phyloP scores from a whole-genome alignment of 768 basidiomycete species.

The Albatrellus ellisii region DNA sequence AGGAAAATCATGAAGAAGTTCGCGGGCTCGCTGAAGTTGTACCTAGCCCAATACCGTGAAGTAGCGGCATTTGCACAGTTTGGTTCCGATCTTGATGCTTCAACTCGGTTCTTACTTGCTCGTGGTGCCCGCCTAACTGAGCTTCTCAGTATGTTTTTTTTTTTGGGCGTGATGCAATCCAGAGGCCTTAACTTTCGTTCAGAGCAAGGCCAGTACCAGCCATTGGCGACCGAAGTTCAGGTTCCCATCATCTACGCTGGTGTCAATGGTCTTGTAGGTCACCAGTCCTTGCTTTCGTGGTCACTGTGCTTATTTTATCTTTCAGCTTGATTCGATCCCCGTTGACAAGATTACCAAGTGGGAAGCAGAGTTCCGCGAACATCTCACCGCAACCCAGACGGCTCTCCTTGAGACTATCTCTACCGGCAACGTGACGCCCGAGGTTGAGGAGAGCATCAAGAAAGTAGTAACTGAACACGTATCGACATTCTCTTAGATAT shows the following conservation, averaged over 20 bases:
- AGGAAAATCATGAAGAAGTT: constrained; percentile 99
- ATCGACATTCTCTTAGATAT: constrained; percentile 47
- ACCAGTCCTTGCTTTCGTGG: not conserved
- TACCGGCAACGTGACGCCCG: constrained; percentile 72
- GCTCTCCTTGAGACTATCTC: constrained; percentile 77
- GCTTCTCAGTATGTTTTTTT: constrained; percentile 38
- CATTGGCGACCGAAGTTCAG: constrained; percentile 88
- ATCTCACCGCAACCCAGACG: constrained; percentile 63
- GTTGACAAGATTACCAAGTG: constrained; percentile 90
- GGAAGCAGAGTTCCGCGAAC: constrained; percentile 86
- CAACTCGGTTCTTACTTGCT: constrained; percentile 94
- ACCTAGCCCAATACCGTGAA: constrained; percentile 99
- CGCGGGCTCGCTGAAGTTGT: constrained; percentile 97
- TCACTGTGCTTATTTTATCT: not conserved
- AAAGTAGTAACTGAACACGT: constrained; percentile 87
- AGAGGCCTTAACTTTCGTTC: not conserved
- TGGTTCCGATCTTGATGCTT: constrained; percentile 99
- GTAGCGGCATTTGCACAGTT: constrained; percentile 99
- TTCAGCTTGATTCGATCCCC: constrained; percentile 83
- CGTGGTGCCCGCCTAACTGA: constrained; percentile 99
- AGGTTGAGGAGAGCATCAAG: constrained; percentile 91
- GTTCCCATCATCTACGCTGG: constrained; percentile 99
- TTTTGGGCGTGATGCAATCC: not conserved
- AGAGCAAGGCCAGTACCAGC: constrained; percentile 96
- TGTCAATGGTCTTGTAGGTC: constrained; percentile 91